These are phyloP conservation scores for Triticum dicoccoides DNA, from an alignment of 176 grass and related monocot genomes.

Conservation along the genomic window DNA sequence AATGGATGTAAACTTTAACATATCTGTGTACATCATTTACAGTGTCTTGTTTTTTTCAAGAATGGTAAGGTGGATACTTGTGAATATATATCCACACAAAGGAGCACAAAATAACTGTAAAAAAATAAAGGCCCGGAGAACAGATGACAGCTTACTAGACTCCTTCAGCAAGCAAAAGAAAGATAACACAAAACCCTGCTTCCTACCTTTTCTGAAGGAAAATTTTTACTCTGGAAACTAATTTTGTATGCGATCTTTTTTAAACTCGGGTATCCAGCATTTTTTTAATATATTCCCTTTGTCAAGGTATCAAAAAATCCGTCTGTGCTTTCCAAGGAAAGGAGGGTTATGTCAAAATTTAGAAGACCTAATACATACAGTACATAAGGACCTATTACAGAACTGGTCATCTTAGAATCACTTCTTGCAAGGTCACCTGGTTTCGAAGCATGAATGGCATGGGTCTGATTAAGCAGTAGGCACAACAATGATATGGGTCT, in stretches of 20 bases:
- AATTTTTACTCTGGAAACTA: background rate
- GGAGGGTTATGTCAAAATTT: no score
- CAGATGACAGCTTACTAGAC: background rate
- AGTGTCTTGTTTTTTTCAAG: background rate
- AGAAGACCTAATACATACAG: no score
- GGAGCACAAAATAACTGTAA: background rate
- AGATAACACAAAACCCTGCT: background rate
- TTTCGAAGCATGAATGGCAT: background rate
- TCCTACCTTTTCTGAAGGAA: background rate
- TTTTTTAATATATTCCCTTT: background rate
- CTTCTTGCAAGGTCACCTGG: background rate
- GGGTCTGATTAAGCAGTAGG: background rate
- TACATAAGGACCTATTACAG: background rate
- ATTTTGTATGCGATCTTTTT: background rate
- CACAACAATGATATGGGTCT: background rate
- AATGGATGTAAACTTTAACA: background rate
- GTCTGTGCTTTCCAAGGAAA: no score
- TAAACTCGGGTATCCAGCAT: background rate
- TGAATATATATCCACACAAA: background rate
- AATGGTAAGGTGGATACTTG: background rate
- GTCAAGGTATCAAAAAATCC: background rate
- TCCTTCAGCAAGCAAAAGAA: background rate
- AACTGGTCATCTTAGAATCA: background rate
- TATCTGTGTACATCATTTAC: background rate
- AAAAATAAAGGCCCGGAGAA: background rate